Base-by-base conservation (phyloP, 768 basidiomycete species). In the Rhizopogon sp. region DNA sequence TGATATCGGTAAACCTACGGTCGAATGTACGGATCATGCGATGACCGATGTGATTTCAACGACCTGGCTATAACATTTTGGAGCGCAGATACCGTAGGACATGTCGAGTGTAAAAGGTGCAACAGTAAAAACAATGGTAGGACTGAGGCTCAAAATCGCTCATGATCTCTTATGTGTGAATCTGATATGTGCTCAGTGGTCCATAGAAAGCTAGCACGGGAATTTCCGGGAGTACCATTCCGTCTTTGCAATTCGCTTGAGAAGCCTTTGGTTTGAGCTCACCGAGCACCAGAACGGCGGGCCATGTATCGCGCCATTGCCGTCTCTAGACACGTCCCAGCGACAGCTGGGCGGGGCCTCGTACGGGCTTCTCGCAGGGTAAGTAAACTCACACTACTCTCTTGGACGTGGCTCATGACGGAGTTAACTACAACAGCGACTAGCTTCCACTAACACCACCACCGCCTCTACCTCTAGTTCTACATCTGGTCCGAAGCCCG, bases 281-380 rank as follows among this genome's bases (percentile, higher is more conserved):
- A 39, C 25, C 29, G 28, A 43, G 54, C 42, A 53, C 31, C 46
- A 49, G 56, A 52, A 53, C 57, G 58, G 47, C 50, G 58, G 25
- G 60, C 64, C 57, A 78, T 78, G 77, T 70, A 75, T 77, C 82
- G 84, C 67, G 79, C 77, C 66, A 71, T 83, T 63, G 73, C 79
- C 70, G 77, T 79, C 64, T 76, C 79, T 43, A 80, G 78, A 72
- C 81, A 77, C 62, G 76, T 76, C 56, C 70, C 74, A 50, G 70
- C 74, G 59, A 71, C 66, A 53, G 72, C 77, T 49, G 74, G 76
- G 41, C 75, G 78, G 69, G 75, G 72, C 52, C 64, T 74, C 53
- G 74, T 81, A 52, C 78, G 79, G 68, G 78, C 81, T 52, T 70
- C 75, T 60, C 77, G 81, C 72, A 78, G 87, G 63, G 88, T 90